phyloP scores from a whole-genome alignment of 331 rosid species.

The Rhamnella rubrinervis region DNA sequence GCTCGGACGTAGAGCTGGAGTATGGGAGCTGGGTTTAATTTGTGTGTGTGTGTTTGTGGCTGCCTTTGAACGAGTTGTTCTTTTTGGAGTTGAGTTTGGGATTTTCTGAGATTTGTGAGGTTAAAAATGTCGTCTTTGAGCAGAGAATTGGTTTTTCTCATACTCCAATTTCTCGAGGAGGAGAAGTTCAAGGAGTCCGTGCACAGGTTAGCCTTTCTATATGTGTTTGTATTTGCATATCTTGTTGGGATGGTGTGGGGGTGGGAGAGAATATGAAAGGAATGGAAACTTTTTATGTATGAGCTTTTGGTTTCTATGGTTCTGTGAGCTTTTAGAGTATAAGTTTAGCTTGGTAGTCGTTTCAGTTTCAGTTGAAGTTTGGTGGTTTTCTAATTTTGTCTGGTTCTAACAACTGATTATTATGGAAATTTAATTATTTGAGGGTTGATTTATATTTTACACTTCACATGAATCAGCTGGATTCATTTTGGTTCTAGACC shows the following conservation, averaged over 20 bases:
- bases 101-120: slow-evolving; percentile 21
- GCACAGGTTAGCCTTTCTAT: slow-evolving; percentile 51
- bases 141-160: slow-evolving; percentile 86
- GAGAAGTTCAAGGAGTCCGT: slow-evolving; percentile 78
- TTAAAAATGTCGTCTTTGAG: slow-evolving; percentile 70
- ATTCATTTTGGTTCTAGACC: background rate
- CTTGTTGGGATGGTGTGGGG: background rate
- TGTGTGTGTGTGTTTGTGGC: slow-evolving; percentile 14
- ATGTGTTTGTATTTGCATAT: background rate
- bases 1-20: slow-evolving; percentile 30
- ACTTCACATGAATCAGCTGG: background rate
- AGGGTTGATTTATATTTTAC: background rate
- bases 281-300: background rate
- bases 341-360: background rate
- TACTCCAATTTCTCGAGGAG: slow-evolving; percentile 89
- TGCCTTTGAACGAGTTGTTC: slow-evolving; percentile 22
- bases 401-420: background rate
- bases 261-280: background rate
- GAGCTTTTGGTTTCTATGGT: background rate
- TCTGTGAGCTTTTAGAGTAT: background rate
- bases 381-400: background rate
- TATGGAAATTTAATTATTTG: background rate
- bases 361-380: background rate
- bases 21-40: slow-evolving; percentile 4
- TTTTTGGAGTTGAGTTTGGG: slow-evolving; percentile 2